These are phyloP conservation scores for Murraya paniculata DNA, from an alignment of 345 rosid species.

Conservation along the genomic window DNA sequence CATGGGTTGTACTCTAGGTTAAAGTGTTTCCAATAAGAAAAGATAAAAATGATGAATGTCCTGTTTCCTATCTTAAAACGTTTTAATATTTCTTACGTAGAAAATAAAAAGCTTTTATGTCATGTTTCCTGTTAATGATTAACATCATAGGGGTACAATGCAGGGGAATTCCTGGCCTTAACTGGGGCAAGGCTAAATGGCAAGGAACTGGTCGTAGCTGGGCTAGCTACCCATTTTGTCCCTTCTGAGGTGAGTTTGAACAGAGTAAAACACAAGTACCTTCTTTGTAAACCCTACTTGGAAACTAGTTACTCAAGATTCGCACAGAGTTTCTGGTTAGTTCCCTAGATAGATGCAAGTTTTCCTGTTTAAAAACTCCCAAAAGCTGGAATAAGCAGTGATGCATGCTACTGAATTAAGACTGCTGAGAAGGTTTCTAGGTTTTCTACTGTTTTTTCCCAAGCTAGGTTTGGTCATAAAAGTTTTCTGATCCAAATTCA, in stretches of 20 bases:
- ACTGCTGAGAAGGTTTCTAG: not conserved
- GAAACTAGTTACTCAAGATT: not conserved
- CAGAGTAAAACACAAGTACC: not conserved
- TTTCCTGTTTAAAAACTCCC: not conserved
- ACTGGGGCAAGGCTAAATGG: constrained; percentile 86
- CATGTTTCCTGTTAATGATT: not conserved
- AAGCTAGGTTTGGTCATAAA: not conserved
- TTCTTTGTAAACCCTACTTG: not conserved
- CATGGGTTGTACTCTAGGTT: not conserved
- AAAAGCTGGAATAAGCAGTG: not conserved
- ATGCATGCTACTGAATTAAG: not conserved
- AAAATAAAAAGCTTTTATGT: not conserved
- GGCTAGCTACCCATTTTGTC: constrained; percentile 90
- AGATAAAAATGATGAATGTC: not conserved
- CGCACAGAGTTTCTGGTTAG: not conserved
- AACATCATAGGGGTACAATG: constrained; percentile 8
- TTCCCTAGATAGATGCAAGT: not conserved
- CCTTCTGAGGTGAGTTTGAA: constrained; percentile 59
- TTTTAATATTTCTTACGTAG: not conserved
- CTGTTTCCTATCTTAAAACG: not conserved
- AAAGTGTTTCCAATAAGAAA: not conserved
- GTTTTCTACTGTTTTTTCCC: not conserved
- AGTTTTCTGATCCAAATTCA: not conserved
- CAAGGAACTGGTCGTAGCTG: constrained; percentile 71
- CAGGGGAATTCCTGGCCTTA: constrained; percentile 90